Base-by-base conservation (phyloP, 2,329 filamentous ascomycete species). In the Juglanconis sp. region DNA sequence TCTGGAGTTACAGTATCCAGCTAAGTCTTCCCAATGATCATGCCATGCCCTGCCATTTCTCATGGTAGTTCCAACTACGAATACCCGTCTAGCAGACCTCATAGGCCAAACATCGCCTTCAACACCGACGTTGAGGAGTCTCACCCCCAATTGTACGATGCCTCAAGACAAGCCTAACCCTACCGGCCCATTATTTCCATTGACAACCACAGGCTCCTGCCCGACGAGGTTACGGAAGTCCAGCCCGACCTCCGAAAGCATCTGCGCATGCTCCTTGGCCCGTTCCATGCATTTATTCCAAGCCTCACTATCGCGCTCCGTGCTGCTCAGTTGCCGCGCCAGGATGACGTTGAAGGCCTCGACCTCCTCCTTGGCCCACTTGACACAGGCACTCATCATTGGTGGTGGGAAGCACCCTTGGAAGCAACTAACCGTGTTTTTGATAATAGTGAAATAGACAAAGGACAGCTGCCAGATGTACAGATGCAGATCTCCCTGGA, bases 391-490 rank as follows among this genome's bases (percentile, higher is more conserved):
- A 69, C 92, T 96, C 83, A 95, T 96, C 79, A 95, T 91, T 13
- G 87, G 81, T 32, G 91, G 83, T 10, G 92, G 88, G 71, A 98
- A 98, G 72, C 92, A 96, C 56, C 81, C 79, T 70, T 96, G 92
- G 74, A 95, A 97, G 69, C 91, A 93, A 69, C 85, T 84, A 62
- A 98, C 90, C 0, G 95, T 98, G 75, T 98, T 97, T 67, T 91
- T 88, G 71, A 99, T 94, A 65, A 96, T 84, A 57, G 88, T 92
- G 76, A 99, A 99, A 74, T 96, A 97, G 60, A 96, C 92, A 74
- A 92, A 97, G 2, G 94, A 95, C 51, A 98, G 81, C 71, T 96
- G 91, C 82, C 93, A 96, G 67, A 98, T 95, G 75, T 98, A 98
- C 11, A 92, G 83, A 62, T 91, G 91, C 8, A 99, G 83, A 68